Base-by-base conservation (phyloP, 371 early-diverging fungal species). In the Lichtheimia ornata region DNA sequence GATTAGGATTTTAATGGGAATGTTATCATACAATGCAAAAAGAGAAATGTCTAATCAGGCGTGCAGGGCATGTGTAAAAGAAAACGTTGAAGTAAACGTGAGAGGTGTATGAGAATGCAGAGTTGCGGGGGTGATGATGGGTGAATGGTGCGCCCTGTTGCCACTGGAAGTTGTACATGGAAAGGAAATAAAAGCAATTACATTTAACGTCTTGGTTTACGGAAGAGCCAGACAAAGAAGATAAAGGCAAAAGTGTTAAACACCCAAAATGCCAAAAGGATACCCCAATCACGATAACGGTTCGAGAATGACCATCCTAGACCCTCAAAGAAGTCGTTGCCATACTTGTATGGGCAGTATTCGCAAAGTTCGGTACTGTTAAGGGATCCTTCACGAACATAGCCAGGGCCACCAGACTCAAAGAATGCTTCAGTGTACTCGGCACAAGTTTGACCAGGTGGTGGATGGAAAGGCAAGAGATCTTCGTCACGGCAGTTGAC, bases 271-370 rank as follows among this genome's bases (percentile, higher is more conserved):
- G 79, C 84, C 18, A 85, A 70, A 14, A 93, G 59, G 52, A 92
- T 84, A 30, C 86, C 86, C 61, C 87, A 80, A 70, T 92, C 88
- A 61, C 91, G 79, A 27, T 65, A 65, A 41, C 90, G 81, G 65
- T 91, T 79, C 5, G 20, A 69, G 58, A 83, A 90, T 49, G 63
- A 63, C 91, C 91, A 91, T 27, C 77, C 81, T 18, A 92, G 73
- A 4, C 22, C 25, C 5, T 68, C 63, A 51, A 79, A 86, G 56
- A 74, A 90, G 43, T 88, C 82, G 49, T 89, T 82, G 41, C 90
- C 91, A 22, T 60, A 58, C 4, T 53, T 53, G 73, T 83, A 87
- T 12, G 82, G 81, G 64, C 92, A 91, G 70, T 88, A 92, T 50
- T 83, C 60, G 73, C 94, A 93, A 18, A 49, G 52, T 6, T 69